These are phyloP conservation scores for Solanum microdontum DNA, from an alignment of 257 asterid species.

Conservation along the genomic window DNA sequence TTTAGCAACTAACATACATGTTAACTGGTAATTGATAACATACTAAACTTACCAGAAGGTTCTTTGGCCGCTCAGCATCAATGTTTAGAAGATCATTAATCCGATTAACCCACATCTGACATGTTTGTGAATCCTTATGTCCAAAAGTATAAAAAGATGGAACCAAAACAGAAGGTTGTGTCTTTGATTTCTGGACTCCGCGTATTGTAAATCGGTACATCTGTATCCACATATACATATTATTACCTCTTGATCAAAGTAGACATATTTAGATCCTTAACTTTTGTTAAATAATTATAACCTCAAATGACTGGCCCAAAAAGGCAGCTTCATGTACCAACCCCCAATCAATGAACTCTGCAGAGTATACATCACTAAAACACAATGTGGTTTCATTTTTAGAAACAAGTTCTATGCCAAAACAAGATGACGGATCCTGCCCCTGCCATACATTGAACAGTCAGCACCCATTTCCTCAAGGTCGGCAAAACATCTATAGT, in stretches of 20 bases:
- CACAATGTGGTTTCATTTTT: conserved; percentile 28
- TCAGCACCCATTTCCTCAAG: neutral
- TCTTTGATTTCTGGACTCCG: conserved; percentile 54
- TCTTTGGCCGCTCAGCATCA: conserved; percentile 61
- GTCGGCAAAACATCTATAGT: neutral
- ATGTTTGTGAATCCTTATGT: conserved; percentile 48
- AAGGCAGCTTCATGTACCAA: conserved; percentile 30
- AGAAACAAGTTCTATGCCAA: conserved; percentile 27
- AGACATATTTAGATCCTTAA: conserved; percentile 2
- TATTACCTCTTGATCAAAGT: neutral
- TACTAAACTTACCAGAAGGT: conserved; percentile 68
- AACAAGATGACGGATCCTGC: conserved; percentile 48
- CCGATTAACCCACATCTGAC: conserved; percentile 59
- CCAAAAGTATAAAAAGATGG: conserved; percentile 66
- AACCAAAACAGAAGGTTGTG: conserved; percentile 42
- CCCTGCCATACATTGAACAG: conserved; percentile 17
- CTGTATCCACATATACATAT: conserved; percentile 32
- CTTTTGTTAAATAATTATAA: conserved; percentile 10
- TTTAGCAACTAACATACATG: neutral
- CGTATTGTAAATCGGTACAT: conserved; percentile 73
- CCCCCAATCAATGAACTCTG: conserved; percentile 56
- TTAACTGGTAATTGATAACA: neutral
- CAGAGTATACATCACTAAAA: conserved; percentile 63
- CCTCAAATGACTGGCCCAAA: conserved; percentile 53
- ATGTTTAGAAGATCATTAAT: conserved; percentile 30